These are phyloP conservation scores for Globisporangium spinosum DNA, from an alignment of 352 stramenopile genomes.

Conservation along the genomic window DNA sequence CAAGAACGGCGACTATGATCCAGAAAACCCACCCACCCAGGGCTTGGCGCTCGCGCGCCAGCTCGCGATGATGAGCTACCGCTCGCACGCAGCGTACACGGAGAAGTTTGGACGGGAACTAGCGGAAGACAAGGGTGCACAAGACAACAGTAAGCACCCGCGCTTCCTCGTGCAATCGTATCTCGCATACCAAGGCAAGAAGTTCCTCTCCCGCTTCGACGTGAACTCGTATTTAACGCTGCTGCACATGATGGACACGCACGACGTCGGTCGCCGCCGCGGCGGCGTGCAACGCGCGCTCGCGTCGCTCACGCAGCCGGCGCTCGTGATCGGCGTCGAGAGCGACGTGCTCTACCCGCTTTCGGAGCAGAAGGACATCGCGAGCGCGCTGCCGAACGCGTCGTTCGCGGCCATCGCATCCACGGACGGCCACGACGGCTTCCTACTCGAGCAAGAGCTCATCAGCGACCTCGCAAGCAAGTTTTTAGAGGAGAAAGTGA, in stretches of 20 bases:
- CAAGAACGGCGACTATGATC: slow-evolving; percentile 74
- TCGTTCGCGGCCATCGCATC: slow-evolving; percentile 88
- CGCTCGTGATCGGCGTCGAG: slow-evolving; percentile 92
- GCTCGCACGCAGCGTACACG: slow-evolving; percentile 88
- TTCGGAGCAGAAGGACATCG: slow-evolving; percentile 89
- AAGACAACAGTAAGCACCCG: slow-evolving; percentile 19
- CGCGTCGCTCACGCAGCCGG: slow-evolving; percentile 54
- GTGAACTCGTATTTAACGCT: slow-evolving; percentile 94
- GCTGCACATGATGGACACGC: slow-evolving; percentile 95
- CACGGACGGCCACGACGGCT: slow-evolving; percentile 94
- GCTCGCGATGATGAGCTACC: slow-evolving; percentile 97
- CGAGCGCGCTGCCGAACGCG: slow-evolving; percentile 71
- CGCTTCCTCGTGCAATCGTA: slow-evolving; percentile 85
- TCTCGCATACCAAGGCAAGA: slow-evolving; percentile 90
- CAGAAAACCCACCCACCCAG: slow-evolving; percentile 49
- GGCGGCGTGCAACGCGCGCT: slow-evolving; percentile 74
- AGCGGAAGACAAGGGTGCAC: slow-evolving; percentile 20
- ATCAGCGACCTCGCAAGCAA: slow-evolving; percentile 65
- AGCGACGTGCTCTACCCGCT: slow-evolving; percentile 95
- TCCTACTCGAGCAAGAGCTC: slow-evolving; percentile 94
- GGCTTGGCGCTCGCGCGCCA: slow-evolving; percentile 92
- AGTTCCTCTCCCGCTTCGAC: slow-evolving; percentile 95
- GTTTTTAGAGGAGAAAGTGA: slow-evolving; percentile 51
- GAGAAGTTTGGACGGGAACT: slow-evolving; percentile 91
- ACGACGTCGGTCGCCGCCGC: slow-evolving; percentile 89